Base-by-base conservation (phyloP, 257 asterid species). In the Dorcoceras hygrometricum region DNA sequence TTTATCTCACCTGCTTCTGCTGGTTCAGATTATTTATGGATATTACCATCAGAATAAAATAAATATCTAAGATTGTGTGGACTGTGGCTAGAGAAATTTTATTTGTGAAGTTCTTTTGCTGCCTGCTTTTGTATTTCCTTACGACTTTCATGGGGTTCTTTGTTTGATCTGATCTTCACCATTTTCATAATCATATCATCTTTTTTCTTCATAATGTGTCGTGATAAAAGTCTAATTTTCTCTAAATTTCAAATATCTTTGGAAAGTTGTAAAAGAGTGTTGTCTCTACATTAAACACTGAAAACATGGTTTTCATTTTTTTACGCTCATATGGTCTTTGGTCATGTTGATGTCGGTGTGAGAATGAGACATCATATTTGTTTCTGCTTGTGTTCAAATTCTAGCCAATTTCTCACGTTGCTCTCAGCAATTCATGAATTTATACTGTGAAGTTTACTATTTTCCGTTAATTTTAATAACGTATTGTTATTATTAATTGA, bases 181-280 rank as follows among this genome's bases (percentile, higher is more conserved):
- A 16, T 28, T 24, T 56, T 26, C 43, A 23, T 68, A 8, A 7
- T 67, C 63, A 16, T 59, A 66, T 46, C 55, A 57, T 72, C 34
- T 57, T 27, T 5, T 8, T 48, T 46, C 57, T 18, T 57, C 6
- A 22, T 26, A 57, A 0, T 3, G 12, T 4, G 3, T 29, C 18
- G n/a, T 12, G 0, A 0, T 39, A 39, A 39, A 39, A 39, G 50
- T 39, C n/a, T 0, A 39, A 0, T 39, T 39, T 39, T 4, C 43
- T 9, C 43, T 39, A 3, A 1, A 39, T 39, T 39, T 39, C 5
- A 39, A 39, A 39, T 39, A 12, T 39, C 50, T 10, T 39, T 39
- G 11, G 14, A 39, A 10, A 39, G n/a, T 39, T 39, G 0, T 39
- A 39, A 39, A 2, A 39, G 12, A 3, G 0, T 39, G n/a, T 2